Percentiles rank a stretch among this genome's conserved stretches.
These are phyloP conservation scores for Eucalyptus sideroxylon DNA, from an alignment of 345 rosid species.

Conservation along the genomic window DNA sequence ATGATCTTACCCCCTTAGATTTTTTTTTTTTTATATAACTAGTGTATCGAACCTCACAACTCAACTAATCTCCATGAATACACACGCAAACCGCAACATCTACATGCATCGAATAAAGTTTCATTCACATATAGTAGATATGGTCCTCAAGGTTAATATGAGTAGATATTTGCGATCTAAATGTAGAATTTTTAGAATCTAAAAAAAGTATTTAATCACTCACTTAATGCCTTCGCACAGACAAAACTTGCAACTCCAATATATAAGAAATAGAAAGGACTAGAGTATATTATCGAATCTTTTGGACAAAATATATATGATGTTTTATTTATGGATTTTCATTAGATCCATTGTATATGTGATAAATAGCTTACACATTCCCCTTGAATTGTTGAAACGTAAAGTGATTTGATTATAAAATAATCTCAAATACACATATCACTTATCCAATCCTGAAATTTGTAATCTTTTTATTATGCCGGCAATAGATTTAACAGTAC, in stretches of 20 bases:
- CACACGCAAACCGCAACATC: not conserved
- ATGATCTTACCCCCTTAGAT: not conserved
- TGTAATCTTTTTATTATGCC: too few relatives aligned
- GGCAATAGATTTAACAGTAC: not conserved
- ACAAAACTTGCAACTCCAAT: not conserved
- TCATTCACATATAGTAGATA: not conserved
- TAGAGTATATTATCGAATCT: not conserved
- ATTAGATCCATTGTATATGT: not conserved
- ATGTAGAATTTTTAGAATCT: not conserved
- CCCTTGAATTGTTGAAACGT: not conserved
- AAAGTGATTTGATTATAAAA: not conserved
- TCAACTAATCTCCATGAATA: not conserved
- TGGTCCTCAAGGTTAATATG: not conserved
- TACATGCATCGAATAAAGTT: not conserved
- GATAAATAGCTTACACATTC: not conserved
- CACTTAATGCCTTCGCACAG: not conserved
- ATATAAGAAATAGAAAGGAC: not conserved
- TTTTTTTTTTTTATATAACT: rapidly evolving
- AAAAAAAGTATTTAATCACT: not conserved
- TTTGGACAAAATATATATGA: not conserved
- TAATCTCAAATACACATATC: not conserved
- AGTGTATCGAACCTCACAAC: not conserved
- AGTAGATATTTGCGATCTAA: not conserved
- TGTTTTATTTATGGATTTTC: not conserved
- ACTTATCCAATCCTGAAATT: not conserved